Evolutionary conservation across 2,329 filamentous ascomycete species (phyloP).

Genomic region (Fusarium transvaalense): DNA sequence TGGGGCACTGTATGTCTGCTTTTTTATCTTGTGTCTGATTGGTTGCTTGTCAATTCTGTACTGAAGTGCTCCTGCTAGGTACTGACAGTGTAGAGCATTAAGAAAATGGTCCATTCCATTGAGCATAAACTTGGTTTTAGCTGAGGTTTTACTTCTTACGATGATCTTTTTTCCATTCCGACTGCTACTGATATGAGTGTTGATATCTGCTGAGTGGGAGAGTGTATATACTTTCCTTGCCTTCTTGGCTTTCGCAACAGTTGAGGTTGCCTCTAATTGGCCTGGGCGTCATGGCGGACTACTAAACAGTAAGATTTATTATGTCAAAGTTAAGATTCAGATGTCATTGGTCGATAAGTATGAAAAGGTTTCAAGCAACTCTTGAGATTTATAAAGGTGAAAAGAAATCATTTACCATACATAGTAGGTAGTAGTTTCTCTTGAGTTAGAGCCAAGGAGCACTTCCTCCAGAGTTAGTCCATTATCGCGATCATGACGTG

Average conservation of each 20-base stretch:
- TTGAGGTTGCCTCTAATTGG: not conserved
- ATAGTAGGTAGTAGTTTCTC: too few species aligned
- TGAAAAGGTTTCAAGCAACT: not conserved
- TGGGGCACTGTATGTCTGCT: conserved; percentile 26
- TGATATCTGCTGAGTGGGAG: not conserved
- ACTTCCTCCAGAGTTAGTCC: conserved; percentile 2
- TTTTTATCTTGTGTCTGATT: conserved; percentile 37
- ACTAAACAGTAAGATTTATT: not conserved
- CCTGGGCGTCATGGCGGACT: not conserved
- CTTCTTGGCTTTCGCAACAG: not conserved
- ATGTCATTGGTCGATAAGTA: not conserved
- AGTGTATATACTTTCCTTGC: too few species aligned
- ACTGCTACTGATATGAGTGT: not conserved
- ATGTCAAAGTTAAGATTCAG: not conserved
- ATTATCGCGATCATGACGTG: conserved; percentile 15
- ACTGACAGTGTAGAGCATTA: too few species aligned
- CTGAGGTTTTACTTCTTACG: not conserved
- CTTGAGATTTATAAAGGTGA: not conserved
- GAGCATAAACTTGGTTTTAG: too few species aligned
- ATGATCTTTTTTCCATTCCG: not conserved
- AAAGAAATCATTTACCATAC: not conserved
- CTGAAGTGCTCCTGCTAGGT: too few species aligned
- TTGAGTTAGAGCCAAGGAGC: not conserved
- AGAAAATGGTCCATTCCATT: not conserved
- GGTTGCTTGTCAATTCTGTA: not conserved